Evolutionary conservation across 2,329 filamentous ascomycete species (phyloP).

Genomic region (Aureobasidium subglaciale): DNA sequence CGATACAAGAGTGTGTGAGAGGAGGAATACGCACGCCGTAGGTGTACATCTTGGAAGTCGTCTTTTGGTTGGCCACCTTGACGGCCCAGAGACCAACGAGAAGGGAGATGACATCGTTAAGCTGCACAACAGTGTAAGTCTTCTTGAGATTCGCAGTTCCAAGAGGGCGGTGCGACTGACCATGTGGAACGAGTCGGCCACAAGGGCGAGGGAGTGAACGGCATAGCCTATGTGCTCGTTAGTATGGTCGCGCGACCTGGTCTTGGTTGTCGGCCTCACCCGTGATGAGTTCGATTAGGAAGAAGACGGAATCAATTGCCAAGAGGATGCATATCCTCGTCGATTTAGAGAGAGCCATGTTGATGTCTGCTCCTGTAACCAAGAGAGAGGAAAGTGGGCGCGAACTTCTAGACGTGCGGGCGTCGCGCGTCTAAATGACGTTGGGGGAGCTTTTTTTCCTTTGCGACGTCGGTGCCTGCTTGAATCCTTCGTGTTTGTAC

Average conservation of each 20-base stretch:
- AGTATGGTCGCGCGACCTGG: not conserved
- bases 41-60: conserved; percentile 79
- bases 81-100: conserved; percentile 94
- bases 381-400: not conserved
- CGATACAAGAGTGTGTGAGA: not conserved
- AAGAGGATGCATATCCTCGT: conserved; percentile 90
- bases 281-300: conserved; percentile 77
- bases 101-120: conserved; percentile 96
- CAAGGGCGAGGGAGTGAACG: conserved; percentile 84
- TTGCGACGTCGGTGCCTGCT: conserved; percentile 1
- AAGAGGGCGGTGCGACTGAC: conserved; percentile 39
- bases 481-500: not conserved
- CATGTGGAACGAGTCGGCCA: conserved; percentile 98
- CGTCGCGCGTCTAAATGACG: conserved; percentile 6
- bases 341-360: conserved; percentile 85
- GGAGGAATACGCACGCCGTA: conserved; percentile 81
- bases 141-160: not conserved
- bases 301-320: conserved; percentile 81
- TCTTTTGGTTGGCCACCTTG: conserved; percentile 73
- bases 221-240: conserved; percentile 44
- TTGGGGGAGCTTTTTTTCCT: not conserved
- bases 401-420: not conserved
- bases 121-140: conserved; percentile 36
- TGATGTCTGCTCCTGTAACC: conserved; percentile 17
- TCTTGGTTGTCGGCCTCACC: conserved; percentile 38